A percentile compares a stretch with the other conserved stretches of the same genome.
Evolutionary conservation across 2,329 filamentous ascomycete species (phyloP).

Genomic region (Fusarium sp.): DNA sequence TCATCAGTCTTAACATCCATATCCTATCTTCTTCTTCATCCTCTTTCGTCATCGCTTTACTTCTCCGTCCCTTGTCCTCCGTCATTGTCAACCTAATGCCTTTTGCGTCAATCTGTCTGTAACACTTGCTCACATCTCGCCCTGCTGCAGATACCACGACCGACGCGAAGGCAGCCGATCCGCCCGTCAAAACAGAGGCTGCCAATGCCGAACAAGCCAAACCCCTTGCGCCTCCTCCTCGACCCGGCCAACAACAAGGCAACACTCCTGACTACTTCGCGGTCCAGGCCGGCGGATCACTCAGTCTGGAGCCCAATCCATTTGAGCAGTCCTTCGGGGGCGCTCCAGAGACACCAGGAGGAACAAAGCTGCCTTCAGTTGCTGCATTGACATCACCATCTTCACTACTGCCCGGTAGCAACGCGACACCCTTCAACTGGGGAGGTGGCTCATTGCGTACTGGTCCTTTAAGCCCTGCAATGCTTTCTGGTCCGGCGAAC

Average conservation of each 20-base stretch:
- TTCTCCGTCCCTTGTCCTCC: slow-evolving; percentile 26
- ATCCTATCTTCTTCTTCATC: slow-evolving; percentile 16
- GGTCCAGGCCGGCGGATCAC: slow-evolving; percentile 62
- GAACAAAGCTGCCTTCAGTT: slow-evolving; percentile 86
- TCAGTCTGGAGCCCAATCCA: slow-evolving; percentile 90
- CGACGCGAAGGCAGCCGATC: slow-evolving; percentile 59
- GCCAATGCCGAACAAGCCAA: slow-evolving; percentile 69
- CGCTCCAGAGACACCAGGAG: slow-evolving; percentile 82
- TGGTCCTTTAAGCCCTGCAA: slow-evolving; percentile 94
- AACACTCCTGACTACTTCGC: slow-evolving; percentile 77
- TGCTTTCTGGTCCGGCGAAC: slow-evolving; percentile 87
- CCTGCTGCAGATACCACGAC: slow-evolving; percentile 53
- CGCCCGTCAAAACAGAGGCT: slow-evolving; percentile 60
- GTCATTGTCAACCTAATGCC: slow-evolving; percentile 25
- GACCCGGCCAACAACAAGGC: slow-evolving; percentile 64
- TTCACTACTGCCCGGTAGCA: slow-evolving; percentile 78
- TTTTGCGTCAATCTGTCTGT: slow-evolving; percentile 25
- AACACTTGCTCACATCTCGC: slow-evolving; percentile 39
- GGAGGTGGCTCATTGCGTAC: slow-evolving; percentile 84
- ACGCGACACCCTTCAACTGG: slow-evolving; percentile 82
- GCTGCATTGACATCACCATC: slow-evolving; percentile 92
- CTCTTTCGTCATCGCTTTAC: slow-evolving; percentile 36
- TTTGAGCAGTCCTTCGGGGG: slow-evolving; percentile 93
- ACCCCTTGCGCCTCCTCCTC: slow-evolving; percentile 77
- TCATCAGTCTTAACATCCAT: slow-evolving; percentile 33